Conservation (phyloP, 352 stramenopile genomes). For the Elongisporangium prolatum region DNA sequence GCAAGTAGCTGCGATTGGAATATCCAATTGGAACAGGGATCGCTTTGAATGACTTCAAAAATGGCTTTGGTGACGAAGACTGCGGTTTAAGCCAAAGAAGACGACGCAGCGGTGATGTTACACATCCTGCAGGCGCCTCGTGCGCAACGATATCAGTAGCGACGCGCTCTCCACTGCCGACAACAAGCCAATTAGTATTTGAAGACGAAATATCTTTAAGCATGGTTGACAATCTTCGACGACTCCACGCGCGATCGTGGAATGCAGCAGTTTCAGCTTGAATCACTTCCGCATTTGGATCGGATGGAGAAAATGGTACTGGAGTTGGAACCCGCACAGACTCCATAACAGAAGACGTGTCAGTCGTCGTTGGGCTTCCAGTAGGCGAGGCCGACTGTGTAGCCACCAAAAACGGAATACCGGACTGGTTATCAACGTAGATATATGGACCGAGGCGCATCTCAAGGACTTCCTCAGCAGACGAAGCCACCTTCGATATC, state of each 20-base stretch:
- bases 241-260: slow-evolving; percentile 49
- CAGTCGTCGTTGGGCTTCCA: slow-evolving; percentile 7
- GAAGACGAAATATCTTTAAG: slow-evolving; percentile 73
- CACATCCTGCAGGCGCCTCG: slow-evolving; percentile 74
- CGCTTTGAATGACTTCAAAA: slow-evolving; percentile 40
- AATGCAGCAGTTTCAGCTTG: slow-evolving; percentile 43
- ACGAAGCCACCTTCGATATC: slow-evolving; percentile 53
- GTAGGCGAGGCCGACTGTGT: slow-evolving; percentile 31
- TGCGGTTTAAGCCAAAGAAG: slow-evolving; percentile 77
- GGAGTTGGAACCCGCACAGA: slow-evolving; percentile 55
- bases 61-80: slow-evolving; percentile 28
- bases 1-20: slow-evolving; percentile 81
- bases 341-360: slow-evolving; percentile 15
- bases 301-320: slow-evolving; percentile 22
- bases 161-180: slow-evolving; percentile 56
- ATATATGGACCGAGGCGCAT: slow-evolving; percentile 73
- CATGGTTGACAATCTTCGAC: slow-evolving; percentile 63
- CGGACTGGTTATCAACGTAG: slow-evolving; percentile 85
- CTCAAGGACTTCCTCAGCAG: slow-evolving; percentile 30
- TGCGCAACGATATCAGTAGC: slow-evolving; percentile 80
- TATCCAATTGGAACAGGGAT: slow-evolving; percentile 87
- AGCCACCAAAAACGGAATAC: slow-evolving; percentile 79
- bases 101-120: slow-evolving; percentile 67
- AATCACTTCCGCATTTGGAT: slow-evolving; percentile 37
- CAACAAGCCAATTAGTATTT: slow-evolving; percentile 60